Evolutionary conservation across 2,329 filamentous ascomycete genomes (phyloP).

Genomic region (Colletotrichum sp.): DNA sequence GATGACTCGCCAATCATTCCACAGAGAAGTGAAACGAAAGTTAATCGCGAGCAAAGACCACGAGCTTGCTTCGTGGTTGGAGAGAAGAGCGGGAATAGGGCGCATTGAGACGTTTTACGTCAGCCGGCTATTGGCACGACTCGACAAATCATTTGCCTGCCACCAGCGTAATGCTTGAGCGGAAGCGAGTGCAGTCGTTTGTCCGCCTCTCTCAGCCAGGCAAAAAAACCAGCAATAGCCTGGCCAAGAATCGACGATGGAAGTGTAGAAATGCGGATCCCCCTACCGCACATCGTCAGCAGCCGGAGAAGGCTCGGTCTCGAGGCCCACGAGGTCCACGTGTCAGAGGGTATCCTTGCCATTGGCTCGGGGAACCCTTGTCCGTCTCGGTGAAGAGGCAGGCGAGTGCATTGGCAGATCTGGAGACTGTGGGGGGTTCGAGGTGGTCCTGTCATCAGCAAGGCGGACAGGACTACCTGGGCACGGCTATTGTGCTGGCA

Average conservation of each 20-base stretch:
- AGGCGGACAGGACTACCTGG: background rate
- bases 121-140: background rate
- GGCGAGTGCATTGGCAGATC: background rate
- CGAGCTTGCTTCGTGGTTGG: background rate
- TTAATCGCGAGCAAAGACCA: background rate
- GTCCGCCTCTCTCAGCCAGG: background rate
- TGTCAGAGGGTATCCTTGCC: background rate
- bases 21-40: background rate
- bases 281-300: background rate
- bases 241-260: background rate
- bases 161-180: background rate
- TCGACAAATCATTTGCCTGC: background rate
- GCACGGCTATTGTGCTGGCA: background rate
- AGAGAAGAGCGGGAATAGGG: background rate
- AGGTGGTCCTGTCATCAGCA: background rate
- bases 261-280: background rate
- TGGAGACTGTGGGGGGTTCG: background rate
- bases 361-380: constrained; percentile 6
- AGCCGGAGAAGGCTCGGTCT: background rate
- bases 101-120: background rate
- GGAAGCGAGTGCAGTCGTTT: background rate
- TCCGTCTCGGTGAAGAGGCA: background rate
- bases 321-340: background rate
- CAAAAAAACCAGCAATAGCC: background rate
- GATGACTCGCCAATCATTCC: background rate